Conservation (phyloP, 2,329 filamentous ascomycete genomes). For the Talaromyces amestolkiae region DNA sequence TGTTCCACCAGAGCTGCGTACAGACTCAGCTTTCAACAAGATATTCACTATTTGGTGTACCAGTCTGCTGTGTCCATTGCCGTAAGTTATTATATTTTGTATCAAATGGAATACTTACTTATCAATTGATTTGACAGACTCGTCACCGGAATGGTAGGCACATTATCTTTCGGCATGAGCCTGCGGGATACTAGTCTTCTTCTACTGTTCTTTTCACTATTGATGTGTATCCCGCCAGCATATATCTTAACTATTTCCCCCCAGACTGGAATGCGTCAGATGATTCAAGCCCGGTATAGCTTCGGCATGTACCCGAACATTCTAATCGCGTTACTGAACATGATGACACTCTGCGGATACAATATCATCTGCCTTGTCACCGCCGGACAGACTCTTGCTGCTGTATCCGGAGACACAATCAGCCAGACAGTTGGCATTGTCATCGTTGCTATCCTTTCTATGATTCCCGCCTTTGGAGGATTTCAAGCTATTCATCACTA, state of each 20-base stretch:
- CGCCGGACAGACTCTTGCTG: constrained; percentile 72
- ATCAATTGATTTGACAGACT: neutral
- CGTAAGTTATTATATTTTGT: neutral
- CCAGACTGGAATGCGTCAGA: constrained; percentile 70
- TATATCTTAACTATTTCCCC: constrained; percentile 53
- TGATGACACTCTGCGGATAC: constrained; percentile 72
- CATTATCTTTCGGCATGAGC: constrained; percentile 66
- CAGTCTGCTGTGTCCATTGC: constrained; percentile 54
- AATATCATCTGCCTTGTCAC: constrained; percentile 75
- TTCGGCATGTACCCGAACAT: constrained; percentile 53
- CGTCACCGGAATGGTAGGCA: constrained; percentile 37
- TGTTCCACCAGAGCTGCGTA: neutral
- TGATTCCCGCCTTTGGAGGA: constrained; percentile 68
- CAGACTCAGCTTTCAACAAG: constrained; percentile 65
- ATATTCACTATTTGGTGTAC: constrained; percentile 74
- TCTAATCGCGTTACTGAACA: constrained; percentile 65
- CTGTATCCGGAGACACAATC: constrained; percentile 67
- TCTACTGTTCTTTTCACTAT: constrained; percentile 67
- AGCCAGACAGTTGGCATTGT: constrained; percentile 68
- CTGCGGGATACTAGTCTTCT: constrained; percentile 70
- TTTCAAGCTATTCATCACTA: constrained; percentile 75
- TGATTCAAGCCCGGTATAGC: constrained; percentile 73
- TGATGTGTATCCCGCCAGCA: neutral
- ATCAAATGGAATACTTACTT: neutral
- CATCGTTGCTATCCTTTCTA: constrained; percentile 66